Evolutionary conservation across 2,329 filamentous ascomycete genomes (phyloP).

Genomic region (Talaromyces rugulosus): DNA sequence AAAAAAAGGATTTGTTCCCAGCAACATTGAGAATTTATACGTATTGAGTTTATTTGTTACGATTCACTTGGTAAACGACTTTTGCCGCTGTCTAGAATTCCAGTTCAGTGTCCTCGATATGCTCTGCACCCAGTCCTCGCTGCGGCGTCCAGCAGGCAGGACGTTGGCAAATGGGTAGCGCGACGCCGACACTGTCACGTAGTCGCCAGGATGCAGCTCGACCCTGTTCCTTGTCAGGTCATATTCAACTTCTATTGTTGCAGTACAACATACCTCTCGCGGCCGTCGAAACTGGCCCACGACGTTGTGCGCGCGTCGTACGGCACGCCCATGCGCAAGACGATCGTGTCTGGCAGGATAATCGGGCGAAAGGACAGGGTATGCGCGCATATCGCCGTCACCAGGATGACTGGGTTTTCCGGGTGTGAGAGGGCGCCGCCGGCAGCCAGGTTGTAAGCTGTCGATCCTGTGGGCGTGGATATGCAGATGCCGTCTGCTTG

Average conservation of each 20-base stretch:
- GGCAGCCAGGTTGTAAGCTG: conserved; percentile 91
- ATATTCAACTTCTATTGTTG: neutral
- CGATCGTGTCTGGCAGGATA: conserved; percentile 92
- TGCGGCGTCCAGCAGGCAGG: conserved; percentile 38
- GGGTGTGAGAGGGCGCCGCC: conserved; percentile 95
- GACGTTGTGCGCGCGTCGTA: conserved; percentile 84
- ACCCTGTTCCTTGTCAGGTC: conserved; percentile 30
- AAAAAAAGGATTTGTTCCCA: no score
- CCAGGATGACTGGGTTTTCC: conserved; percentile 91
- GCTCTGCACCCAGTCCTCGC: conserved; percentile 49
- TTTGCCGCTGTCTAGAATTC: conserved; percentile 47
- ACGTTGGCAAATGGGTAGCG: conserved; percentile 51
- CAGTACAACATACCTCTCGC: conserved; percentile 59
- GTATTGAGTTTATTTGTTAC: neutral
- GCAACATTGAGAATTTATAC: no score
- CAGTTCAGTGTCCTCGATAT: conserved; percentile 49
- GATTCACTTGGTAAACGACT: conserved; percentile 26
- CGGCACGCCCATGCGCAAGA: conserved; percentile 87
- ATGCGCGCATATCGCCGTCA: conserved; percentile 92
- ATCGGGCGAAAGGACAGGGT: conserved; percentile 95
- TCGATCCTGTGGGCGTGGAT: conserved; percentile 89
- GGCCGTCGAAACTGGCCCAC: conserved; percentile 97
- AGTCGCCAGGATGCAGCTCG: conserved; percentile 47
- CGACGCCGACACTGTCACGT: conserved; percentile 50
- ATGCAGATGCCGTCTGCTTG: conserved; percentile 91